Base-by-base conservation (phyloP, 2,329 filamentous ascomycete genomes). In the Leptographium galeiforme region DNA sequence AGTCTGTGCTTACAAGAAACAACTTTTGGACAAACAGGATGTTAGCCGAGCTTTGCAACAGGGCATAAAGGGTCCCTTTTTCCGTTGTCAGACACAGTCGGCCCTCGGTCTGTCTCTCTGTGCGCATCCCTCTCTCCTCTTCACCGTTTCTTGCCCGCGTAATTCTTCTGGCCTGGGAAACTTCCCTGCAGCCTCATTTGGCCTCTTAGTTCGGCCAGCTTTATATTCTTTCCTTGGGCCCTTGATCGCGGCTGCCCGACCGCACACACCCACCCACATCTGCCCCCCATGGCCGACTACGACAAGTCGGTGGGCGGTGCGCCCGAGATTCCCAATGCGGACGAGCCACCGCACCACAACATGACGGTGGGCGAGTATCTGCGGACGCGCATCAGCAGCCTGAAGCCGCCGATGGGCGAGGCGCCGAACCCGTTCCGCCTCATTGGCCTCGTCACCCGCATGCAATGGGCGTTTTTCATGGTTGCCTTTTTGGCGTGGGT, bases 381-480 rank as follows among this genome's bases (percentile, higher is more conserved):
- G 14, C 61, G 63, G 6, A 78, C 79, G 56, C 76, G 80, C 53
- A 57, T 82, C 59, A 69, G 71, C 12, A 71, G 74, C 16, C 71
- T 84, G 52, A 79, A 75, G 64, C 80, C 80, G 40, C 75, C 59
- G 32, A 60, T 59, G 59, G 25, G 19, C 36, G 75, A 60, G 83
- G 83, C 55, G 83, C 88, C 65, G 75, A 87, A 91, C 64, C 87
- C 87, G 41, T 70, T 91, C 67, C 79, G 73, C 40, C 73, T 91
- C 34, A 72, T 89, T 57, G 74, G 72, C 33, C 75, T 82, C 67
- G 74, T 93, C 16, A 76, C 73, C 4, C 70, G 71, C 30, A 78
- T 74, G 56, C 81, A 85, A 63, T 91, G 87, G 86, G 63, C 86
- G 16, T 89, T 87, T 70, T 82, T 91, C 69, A 58, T 85, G 43